phyloP scores from a whole-genome alignment of 208 protist species.

The Hexamita inflata region DNA sequence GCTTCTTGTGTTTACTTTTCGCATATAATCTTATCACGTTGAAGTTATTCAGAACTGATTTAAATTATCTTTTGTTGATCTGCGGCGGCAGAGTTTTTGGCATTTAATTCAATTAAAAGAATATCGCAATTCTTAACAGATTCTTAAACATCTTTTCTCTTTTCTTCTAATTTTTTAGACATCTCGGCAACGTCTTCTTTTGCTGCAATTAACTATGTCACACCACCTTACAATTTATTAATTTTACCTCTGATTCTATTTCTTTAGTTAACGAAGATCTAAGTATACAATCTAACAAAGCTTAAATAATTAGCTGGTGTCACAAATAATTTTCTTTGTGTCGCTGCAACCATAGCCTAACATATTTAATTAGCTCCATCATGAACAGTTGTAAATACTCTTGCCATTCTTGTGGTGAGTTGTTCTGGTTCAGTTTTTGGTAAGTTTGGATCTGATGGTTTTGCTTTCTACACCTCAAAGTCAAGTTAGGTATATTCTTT shows the following conservation, averaged over 20 bases:
- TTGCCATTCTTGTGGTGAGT: background rate
- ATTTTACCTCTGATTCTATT: background rate
- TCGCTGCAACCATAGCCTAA: constrained; percentile 13
- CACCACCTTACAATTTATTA: constrained; percentile 5
- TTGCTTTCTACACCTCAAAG: constrained; percentile 49
- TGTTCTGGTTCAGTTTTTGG: background rate
- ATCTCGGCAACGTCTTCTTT: constrained; percentile 53
- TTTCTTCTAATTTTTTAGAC: constrained; percentile 56
- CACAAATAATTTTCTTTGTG: constrained; percentile 81
- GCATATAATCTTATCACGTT: constrained; percentile 60
- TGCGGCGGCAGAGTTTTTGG: constrained; percentile 75
- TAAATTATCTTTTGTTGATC: constrained; percentile 36
- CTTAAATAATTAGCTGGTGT: constrained; percentile 91
- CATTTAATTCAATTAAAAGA: constrained; percentile 72
- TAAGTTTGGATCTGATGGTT: constrained; percentile 43
- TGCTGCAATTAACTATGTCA: constrained; percentile 53
- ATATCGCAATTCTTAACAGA: constrained; percentile 78
- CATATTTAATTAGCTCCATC: background rate
- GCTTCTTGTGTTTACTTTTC: constrained; percentile 70
- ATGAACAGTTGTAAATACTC: background rate
- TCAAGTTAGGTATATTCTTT: constrained; percentile 47
- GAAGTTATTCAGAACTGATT: constrained; percentile 64
- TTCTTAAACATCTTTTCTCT: constrained; percentile 52
- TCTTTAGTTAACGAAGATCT: constrained; percentile 64
- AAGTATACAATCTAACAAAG: constrained; percentile 75